A percentile compares a stretch with the other conserved stretches of the same genome.
Evolutionary conservation across 2,329 filamentous ascomycete genomes (phyloP).

Genomic region (Xylariaceae sp.): DNA sequence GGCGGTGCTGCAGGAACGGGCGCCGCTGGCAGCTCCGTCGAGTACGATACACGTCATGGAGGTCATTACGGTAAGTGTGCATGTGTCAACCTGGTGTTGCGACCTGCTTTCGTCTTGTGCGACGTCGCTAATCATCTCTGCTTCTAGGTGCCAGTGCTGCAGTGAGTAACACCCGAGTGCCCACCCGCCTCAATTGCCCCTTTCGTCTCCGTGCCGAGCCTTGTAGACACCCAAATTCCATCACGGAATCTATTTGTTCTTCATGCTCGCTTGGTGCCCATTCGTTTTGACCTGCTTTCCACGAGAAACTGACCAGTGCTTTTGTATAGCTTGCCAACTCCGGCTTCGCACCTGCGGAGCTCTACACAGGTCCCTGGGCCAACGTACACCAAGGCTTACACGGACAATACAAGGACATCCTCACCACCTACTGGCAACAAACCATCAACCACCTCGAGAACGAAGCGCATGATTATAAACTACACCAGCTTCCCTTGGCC

Average conservation of each 20-base stretch:
- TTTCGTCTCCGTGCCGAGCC: background rate
- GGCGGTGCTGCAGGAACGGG: slow-evolving; percentile 18
- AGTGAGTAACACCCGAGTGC: slow-evolving; percentile 34
- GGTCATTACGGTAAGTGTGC: slow-evolving; percentile 72
- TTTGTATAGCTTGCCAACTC: slow-evolving; percentile 71
- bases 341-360: slow-evolving; percentile 86
- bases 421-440: slow-evolving; percentile 99
- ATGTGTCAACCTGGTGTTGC: slow-evolving; percentile 23
- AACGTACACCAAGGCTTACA: slow-evolving; percentile 96
- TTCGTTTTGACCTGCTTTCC: slow-evolving; percentile 16
- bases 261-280: background rate
- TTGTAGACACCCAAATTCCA: background rate
- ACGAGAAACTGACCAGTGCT: slow-evolving; percentile 7
- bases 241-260: background rate
- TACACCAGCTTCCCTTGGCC: slow-evolving; percentile 94
- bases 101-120: slow-evolving; percentile 26
- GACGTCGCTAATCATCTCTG: slow-evolving; percentile 34
- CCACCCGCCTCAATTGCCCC: background rate
- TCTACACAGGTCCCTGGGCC: slow-evolving; percentile 92
- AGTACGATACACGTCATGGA: slow-evolving; percentile 71
- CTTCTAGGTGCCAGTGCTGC: slow-evolving; percentile 47
- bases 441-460: slow-evolving; percentile 93
- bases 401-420: slow-evolving; percentile 90
- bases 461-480: slow-evolving; percentile 96
- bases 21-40: slow-evolving; percentile 25